Evolutionary conservation across 108 stramenopile species (phyloP), one percentile per base, ranked within the genome.

Genomic region (Conticribra weissflogii): DNA sequence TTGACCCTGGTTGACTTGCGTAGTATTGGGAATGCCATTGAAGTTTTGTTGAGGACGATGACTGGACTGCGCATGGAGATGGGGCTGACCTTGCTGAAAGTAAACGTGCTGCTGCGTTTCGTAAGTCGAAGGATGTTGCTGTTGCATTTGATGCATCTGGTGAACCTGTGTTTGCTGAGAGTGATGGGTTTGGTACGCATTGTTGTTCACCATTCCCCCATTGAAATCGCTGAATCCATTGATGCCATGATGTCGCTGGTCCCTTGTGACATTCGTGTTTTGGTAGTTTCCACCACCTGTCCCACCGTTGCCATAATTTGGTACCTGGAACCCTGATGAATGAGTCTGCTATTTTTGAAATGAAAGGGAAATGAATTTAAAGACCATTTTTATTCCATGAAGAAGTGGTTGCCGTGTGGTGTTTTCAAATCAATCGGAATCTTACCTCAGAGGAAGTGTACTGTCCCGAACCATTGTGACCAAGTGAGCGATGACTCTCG

Each of bases 101-200:
- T 29, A 62, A 17, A 45, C 36, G 50, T 55, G 79, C 54, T 75
- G 68, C 44, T 53, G 70, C 17, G 71, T 30, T 27, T 62, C 50
- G 45, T 63, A 60, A 48, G 61, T n/a, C 12, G 25, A 54, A 31
- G 21, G 44, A 17, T 59, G 69, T 33, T 78, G 78, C 59, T 71
- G 78, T 29, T 68, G 68, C 30, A 34, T 49, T 28, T 78, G 64
- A 12, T 67, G 71, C 28, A 72, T 62, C 27, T 65, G 74, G 2
- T 41, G 50, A 45, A 36, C 47, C 34, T 71, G 63, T 30, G 48
- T 25, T 7, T 24, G 30, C 41, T 29, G 31, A 46, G 55, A 24
- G 5, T 58, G 29, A 45, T 66, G 57, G 9, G 23, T 25, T 14
- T 28, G 29, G 9, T 71, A 50, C 32, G 52, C 47, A 44, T 61